A percentile compares a stretch with the other conserved stretches of the same genome.
Conservation (phyloP, 2,329 filamentous ascomycete genomes). For the Curvularia hawaiiensis region DNA sequence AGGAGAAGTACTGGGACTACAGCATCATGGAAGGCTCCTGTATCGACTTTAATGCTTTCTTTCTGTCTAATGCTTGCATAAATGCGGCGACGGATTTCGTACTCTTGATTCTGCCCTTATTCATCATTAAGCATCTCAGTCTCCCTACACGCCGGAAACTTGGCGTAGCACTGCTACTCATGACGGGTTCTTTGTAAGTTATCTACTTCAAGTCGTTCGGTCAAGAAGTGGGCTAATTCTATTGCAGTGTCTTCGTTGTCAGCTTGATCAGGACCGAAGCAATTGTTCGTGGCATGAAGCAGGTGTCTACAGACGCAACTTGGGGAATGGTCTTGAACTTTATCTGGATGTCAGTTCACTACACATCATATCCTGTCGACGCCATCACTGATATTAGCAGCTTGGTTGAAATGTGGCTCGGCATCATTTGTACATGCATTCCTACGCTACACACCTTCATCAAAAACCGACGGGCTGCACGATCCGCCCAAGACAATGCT, state of each 20-base stretch:
- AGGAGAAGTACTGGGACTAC: constrained; percentile 25
- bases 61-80: constrained; percentile 21
- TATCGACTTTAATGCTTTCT: constrained; percentile 19
- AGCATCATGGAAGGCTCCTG: constrained; percentile 18
- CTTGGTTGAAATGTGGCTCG: constrained; percentile 24
- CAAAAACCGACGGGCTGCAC: neutral
- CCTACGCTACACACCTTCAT: constrained; percentile 19
- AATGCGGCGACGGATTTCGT: constrained; percentile 21
- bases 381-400: constrained; percentile 9
- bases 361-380: neutral
- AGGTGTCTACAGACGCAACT: constrained; percentile 16
- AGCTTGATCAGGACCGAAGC: constrained; percentile 22
- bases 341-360: constrained; percentile 21
- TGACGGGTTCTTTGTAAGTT: constrained; percentile 26
- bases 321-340: constrained; percentile 24
- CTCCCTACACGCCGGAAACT: constrained; percentile 22
- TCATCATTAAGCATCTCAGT: constrained; percentile 26
- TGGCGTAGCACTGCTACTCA: constrained; percentile 20
- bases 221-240: neutral
- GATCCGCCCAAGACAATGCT: neutral
- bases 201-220: neutral
- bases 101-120: constrained; percentile 24
- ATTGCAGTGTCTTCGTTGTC: constrained; percentile 19
- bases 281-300: constrained; percentile 14
- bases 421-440: constrained; percentile 24